Evolutionary conservation across 2,329 filamentous ascomycete genomes (phyloP), one percentile per base, ranked within the genome.

Genomic region (Cladophialophora yegresii): DNA sequence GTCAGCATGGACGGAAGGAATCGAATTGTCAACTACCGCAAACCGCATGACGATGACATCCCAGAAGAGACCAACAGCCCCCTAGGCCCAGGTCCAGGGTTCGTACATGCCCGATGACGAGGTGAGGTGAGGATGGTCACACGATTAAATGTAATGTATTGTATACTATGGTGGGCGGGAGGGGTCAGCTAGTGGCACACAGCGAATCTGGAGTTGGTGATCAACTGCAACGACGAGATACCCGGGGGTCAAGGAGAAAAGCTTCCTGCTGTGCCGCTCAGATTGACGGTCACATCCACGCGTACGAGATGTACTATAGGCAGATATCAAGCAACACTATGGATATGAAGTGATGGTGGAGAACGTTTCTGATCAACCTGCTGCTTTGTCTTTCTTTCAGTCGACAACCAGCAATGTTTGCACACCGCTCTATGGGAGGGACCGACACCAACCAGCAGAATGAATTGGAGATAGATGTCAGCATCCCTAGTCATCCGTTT

Each of bases 1-100:
- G 51, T 62, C 53, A 58, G 58, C 33, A 54, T 61, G 8, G 61
- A 64, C 2, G 55, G 54, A 10, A 62, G 57, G 54, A 64, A 56
- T 8, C 33, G 58, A 2, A 36, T 62, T 12, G 58, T 64, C 6
- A 49, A 60, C 43, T 62, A 67, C 45, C 32, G 55, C 33, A 54
- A 57, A 16, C n/a, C 30, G 57, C 20, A 51, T 9, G 59, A 60
- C 45, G 58, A 43, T 23, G 16, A 32, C 32, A 58, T 16, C 33
- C 28, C 49, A 30, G 22, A 58, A 10, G 56, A 51, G 12, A 59
- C 47, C 33, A 63, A 13, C 47, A 50, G 47, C 9, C 47, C 47
- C 20, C 20, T 54, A 22, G 40, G 50, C 5, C 51, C 57, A 1
- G 28, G 47, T 40, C 45, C 57, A 40, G 47, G 13, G 8, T 58